Evolutionary conservation across 306 rosid species (phyloP).

Genomic region (Castanospermum australe): DNA sequence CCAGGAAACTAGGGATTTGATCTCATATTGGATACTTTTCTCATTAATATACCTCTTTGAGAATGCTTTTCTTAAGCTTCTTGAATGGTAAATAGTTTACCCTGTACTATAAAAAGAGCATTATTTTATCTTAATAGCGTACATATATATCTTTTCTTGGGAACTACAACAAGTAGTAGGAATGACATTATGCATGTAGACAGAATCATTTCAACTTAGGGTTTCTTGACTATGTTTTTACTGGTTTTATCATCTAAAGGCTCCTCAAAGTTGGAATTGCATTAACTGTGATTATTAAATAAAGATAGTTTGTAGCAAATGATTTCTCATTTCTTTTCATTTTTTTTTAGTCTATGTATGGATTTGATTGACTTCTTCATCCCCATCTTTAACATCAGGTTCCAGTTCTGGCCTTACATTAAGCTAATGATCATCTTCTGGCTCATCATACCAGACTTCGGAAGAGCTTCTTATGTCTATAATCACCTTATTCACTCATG

Average conservation of each 20-base stretch:
- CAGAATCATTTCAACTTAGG: neutral
- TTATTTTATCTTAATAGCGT: neutral
- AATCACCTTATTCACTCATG: conserved; percentile 22
- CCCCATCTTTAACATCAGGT: conserved; percentile 37
- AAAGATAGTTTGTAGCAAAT: neutral
- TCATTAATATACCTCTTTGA: conserved; percentile 52
- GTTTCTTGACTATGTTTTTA: neutral
- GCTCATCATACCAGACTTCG: conserved; percentile 50
- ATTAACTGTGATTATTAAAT: neutral
- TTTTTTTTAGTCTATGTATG: neutral
- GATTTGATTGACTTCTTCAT: neutral
- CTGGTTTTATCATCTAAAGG: neutral
- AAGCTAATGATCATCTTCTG: conserved; percentile 48
- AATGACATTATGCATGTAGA: neutral
- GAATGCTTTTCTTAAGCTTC: conserved; percentile 34
- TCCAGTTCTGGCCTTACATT: conserved; percentile 46
- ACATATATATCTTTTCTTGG: neutral
- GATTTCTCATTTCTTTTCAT: neutral
- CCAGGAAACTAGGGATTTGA: conserved; percentile 43
- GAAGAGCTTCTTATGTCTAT: conserved; percentile 51
- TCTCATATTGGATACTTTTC: conserved; percentile 62
- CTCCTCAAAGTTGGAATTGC: neutral
- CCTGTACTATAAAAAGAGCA: neutral
- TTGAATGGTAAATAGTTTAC: conserved; percentile 43
- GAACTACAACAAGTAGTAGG: neutral